Conservation (phyloP, 768 basidiomycete species). For the Mycena amicta region DNA sequence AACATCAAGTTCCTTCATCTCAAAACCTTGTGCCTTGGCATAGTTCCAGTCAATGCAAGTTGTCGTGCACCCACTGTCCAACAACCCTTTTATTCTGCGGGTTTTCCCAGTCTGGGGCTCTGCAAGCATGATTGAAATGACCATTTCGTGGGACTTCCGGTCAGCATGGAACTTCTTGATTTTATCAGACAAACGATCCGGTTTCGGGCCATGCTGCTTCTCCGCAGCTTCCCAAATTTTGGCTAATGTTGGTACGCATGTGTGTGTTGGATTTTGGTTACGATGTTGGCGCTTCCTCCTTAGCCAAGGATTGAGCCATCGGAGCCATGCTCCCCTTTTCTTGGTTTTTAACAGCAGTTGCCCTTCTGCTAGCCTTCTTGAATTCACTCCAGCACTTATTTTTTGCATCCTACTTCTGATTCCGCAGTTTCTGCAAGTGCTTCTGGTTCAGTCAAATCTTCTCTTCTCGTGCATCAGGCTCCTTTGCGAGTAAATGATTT, state of each 20-base stretch:
- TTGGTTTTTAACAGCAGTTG: neutral
- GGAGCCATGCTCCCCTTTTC: neutral
- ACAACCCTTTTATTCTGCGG: neutral
- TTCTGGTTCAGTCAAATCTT: too few relatives aligned
- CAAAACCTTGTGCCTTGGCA: neutral
- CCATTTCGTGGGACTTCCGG: neutral
- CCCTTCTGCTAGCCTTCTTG: too few relatives aligned
- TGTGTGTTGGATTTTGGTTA: neutral
- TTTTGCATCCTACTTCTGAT: too few relatives aligned
- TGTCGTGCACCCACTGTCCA: neutral
- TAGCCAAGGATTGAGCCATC: neutral
- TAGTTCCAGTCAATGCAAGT: neutral
- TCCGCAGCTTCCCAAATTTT: neutral
- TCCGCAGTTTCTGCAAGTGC: too few relatives aligned
- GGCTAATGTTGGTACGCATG: neutral
- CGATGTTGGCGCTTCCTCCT: neutral
- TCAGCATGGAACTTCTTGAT: neutral
- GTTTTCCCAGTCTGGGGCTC: neutral
- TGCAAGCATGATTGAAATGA: neutral
- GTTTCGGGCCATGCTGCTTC: neutral
- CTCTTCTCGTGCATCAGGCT: too few relatives aligned
- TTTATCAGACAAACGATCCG: neutral
- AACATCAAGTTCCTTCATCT: neutral
- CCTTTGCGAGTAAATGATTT: too few relatives aligned
- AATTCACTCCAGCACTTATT: too few relatives aligned